Base-by-base conservation (phyloP, 192 early-diverging fungal genomes). In the Coemansia sp. region DNA sequence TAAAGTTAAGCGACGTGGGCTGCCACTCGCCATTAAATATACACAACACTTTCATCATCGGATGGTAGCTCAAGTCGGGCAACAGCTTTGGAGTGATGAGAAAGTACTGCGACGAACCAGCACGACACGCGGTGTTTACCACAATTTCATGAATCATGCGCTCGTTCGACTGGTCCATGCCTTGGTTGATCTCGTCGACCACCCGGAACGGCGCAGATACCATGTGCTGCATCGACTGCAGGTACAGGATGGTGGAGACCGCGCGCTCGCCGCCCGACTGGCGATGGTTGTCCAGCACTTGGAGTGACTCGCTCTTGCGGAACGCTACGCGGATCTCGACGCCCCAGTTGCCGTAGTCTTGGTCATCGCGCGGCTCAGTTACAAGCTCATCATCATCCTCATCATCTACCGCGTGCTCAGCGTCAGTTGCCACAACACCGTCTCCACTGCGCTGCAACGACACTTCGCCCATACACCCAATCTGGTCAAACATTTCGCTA, bases 161-260 rank as follows among this genome's bases (percentile, higher is more conserved):
- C 71, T 99, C 97, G 72, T 98, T 99, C 34, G 89, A 84, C 28
- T 93, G 91, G 75, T 99, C 97, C 97, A 99, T 98, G 52, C 97
- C 97, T 71, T 99, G 97, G 71, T 99, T 99, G 62, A 99, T 99
- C 77, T 99, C 97, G 82, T 99, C 97, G 11, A 99, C 97, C 0
- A 98, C 93, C 54, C 97, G 89, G 88, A 99, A 99, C 15, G 97
- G 96, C 8, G 93, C 85, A 5, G 94, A 90, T 3, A 64, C 71
- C 36, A 97, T 75, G 11, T 78, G 69, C 85, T 99, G 97, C 56
- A 99, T 85, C 14, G 97, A 83, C 87, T 96, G 94, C 57, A 99
- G 73, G 66, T 98, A 99, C 63, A 96, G 77, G 51, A 98, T 97
- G 1, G 97, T 99, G 4, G 93, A 92, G 20, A 99, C 97, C 0